phyloP scores from a whole-genome alignment of 2,329 filamentous ascomycete genomes.

The Colletotrichum sp. region DNA sequence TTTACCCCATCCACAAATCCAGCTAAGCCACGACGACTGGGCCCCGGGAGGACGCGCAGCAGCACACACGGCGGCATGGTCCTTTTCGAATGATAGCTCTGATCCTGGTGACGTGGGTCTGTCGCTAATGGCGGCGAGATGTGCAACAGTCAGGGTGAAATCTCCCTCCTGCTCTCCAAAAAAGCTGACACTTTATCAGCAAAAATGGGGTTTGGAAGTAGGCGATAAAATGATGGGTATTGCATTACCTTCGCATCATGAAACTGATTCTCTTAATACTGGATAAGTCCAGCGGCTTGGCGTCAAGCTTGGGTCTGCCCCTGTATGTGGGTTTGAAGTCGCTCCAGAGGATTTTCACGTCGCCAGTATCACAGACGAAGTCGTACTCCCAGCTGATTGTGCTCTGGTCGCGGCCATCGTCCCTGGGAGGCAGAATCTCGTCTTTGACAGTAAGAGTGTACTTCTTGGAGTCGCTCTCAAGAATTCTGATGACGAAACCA shows the following conservation, averaged over 20 bases:
- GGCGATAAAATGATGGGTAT: background rate
- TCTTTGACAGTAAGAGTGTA: constrained; percentile 83
- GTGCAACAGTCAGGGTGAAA: constrained; percentile 60
- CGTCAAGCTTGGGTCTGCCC: constrained; percentile 67
- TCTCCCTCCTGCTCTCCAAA: constrained; percentile 76
- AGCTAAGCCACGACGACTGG: background rate
- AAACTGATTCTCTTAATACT: constrained; percentile 71
- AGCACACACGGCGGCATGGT: background rate
- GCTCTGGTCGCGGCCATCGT: constrained; percentile 73
- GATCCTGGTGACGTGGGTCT: background rate
- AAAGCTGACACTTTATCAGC: constrained; percentile 58
- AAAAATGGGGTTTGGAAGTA: background rate
- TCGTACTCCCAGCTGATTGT: constrained; percentile 77
- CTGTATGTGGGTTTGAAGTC: constrained; percentile 76
- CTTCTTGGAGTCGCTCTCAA: constrained; percentile 62
- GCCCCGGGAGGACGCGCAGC: background rate
- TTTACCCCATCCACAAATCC: constrained; percentile 11
- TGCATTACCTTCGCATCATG: constrained; percentile 80
- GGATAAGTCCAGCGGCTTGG: constrained; percentile 60
- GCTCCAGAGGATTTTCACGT: constrained; percentile 65
- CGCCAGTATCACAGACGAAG: constrained; percentile 49
- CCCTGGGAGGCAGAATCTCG: constrained; percentile 58
- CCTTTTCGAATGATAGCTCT: background rate
- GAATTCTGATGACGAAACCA: constrained; percentile 62
- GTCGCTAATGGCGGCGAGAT: constrained; percentile 15